Evolutionary conservation across 2,329 filamentous ascomycete species (phyloP).

Genomic region (Penicillium sp.): DNA sequence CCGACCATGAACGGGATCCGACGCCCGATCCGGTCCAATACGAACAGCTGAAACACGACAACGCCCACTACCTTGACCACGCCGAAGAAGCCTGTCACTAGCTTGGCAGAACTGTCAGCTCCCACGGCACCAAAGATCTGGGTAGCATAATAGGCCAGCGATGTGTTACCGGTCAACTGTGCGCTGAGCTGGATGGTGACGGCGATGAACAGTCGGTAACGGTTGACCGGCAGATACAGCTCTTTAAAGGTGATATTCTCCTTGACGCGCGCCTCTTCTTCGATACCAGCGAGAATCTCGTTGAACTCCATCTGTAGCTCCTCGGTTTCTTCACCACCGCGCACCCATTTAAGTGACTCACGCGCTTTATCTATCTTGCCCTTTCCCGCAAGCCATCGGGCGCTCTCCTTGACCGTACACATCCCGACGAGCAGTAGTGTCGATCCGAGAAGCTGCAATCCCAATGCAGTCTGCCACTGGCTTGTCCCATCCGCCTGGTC

Average conservation of each 20-base stretch:
- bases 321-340: slow-evolving; percentile 43
- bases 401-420: slow-evolving; percentile 48
- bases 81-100: slow-evolving; percentile 53
- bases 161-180: slow-evolving; percentile 51
- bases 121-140: slow-evolving; percentile 52
- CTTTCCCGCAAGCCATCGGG: slow-evolving; percentile 47
- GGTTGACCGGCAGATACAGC: slow-evolving; percentile 45
- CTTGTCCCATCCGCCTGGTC: slow-evolving; percentile 37
- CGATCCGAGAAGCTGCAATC: slow-evolving; percentile 47
- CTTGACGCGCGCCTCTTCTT: slow-evolving; percentile 45
- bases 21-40: slow-evolving; percentile 50
- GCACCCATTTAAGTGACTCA: slow-evolving; percentile 50
- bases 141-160: slow-evolving; percentile 50
- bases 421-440: slow-evolving; percentile 48
- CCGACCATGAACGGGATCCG: slow-evolving; percentile 48
- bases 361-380: slow-evolving; percentile 46
- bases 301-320: slow-evolving; percentile 34
- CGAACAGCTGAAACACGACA: slow-evolving; percentile 45
- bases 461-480: slow-evolving; percentile 51
- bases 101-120: slow-evolving; percentile 45
- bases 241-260: slow-evolving; percentile 48
- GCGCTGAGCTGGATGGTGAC: slow-evolving; percentile 50
- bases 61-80: slow-evolving; percentile 51
- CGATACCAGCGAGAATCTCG: slow-evolving; percentile 44
- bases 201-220: slow-evolving; percentile 48